Evolutionary conservation across 169 alveolate species (phyloP).

Genomic region (Eimeria acervulina): DNA sequence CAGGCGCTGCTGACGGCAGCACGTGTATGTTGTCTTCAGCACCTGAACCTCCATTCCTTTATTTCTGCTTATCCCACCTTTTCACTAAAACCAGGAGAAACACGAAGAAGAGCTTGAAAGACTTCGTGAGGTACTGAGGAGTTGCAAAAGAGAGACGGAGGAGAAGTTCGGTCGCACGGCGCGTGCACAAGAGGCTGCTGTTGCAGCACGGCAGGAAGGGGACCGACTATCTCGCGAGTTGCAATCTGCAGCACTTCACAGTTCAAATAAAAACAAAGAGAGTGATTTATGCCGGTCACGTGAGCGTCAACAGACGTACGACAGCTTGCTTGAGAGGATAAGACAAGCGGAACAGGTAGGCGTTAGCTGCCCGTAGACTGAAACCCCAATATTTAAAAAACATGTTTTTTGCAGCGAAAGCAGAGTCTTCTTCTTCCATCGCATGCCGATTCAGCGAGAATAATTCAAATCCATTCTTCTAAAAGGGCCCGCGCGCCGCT

Average conservation of each 20-base stretch:
- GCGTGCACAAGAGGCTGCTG: background rate
- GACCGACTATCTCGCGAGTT: background rate
- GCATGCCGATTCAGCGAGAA: background rate
- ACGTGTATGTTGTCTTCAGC: background rate
- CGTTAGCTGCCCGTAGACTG: background rate
- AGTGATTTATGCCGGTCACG: background rate
- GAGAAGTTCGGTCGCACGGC: background rate
- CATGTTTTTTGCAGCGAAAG: background rate
- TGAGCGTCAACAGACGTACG: background rate
- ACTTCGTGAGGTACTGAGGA: background rate
- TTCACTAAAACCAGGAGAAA: background rate
- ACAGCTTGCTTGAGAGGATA: background rate
- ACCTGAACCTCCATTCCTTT: background rate
- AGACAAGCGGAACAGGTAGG: background rate
- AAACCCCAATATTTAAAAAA: background rate
- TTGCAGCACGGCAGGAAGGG: background rate
- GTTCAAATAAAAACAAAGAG: background rate
- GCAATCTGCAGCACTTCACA: background rate
- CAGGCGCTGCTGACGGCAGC: background rate
- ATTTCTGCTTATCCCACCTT: background rate
- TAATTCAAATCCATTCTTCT: background rate
- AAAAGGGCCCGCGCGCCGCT: background rate
- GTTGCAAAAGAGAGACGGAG: background rate
- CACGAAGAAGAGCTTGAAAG: background rate
- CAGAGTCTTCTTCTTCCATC: background rate